Evolutionary conservation across 2,329 filamentous ascomycete genomes (phyloP), one percentile per base, ranked within the genome.

Genomic region (Colletotrichum incanum): DNA sequence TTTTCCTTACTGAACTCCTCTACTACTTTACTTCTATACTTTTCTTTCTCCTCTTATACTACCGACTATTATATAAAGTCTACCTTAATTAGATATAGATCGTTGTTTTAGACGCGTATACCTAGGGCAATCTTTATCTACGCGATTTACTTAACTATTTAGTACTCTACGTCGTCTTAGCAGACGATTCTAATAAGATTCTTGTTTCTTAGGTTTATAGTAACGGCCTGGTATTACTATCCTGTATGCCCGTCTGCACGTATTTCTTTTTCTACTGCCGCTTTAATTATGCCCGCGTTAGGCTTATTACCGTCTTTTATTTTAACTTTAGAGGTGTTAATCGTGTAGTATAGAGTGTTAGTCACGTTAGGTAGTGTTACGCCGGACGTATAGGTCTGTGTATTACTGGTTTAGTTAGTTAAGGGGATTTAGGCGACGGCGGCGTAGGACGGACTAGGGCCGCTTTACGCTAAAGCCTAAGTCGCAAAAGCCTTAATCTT

Each of bases 41-140:
- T 72, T 20, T 71, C 68, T 34, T 62, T 65, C 56, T 78, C 67
- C 52, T 78, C 73, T 9, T 76, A 65, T 11, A 78, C 68, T 4
- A 67, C 76, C 16, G 61, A 69, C 23, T 74, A 75, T 63, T 67
- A 75, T 50, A 75, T 74, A 58, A 73, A 74, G 68, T 78, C 76
- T 20, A 78, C 75, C 64, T 77, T 77, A 34, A 78, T 65, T 9
- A 72, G 76, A 61, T 77, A 78, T 14, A 78, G 67, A 23, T 77
- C 63, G 66, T 78, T 74, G 58, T 69, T 66, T 23, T 75, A 68
- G 16, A 77, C 70, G 45, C 74, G 71, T 41, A 64, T 75, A 58
- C 75, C 74, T 28, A 18, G 41, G 28, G 66, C 67, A 26, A 72
- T 14, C 34, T 55, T 76, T 31, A 39, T 69, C 63, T 75, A 61